Percentiles rank a stretch among this genome's conserved stretches.
phyloP scores from a whole-genome alignment of 225 moss, liverwort and hornwort genomes.

The Physcomitrellopsis africana region DNA sequence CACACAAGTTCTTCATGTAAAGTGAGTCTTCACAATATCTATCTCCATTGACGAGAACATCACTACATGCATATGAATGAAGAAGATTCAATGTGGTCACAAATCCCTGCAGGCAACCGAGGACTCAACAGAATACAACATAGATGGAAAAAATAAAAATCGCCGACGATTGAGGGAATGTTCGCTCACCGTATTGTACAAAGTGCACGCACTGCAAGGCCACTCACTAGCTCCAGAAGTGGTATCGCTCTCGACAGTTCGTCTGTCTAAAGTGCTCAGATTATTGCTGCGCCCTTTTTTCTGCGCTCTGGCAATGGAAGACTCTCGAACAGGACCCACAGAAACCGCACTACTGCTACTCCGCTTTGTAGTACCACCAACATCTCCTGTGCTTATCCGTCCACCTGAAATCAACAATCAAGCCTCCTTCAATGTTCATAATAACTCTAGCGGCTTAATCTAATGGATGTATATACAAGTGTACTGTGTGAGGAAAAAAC shows the following conservation, averaged over 20 bases:
- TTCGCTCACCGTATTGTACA: conserved; percentile 66
- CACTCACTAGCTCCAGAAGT: conserved; percentile 47
- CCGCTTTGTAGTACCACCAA: conserved; percentile 32
- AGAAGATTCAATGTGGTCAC: neutral
- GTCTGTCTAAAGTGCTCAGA: conserved; percentile 23
- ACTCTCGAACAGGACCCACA: conserved; percentile 48
- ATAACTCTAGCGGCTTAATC: neutral
- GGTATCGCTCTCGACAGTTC: conserved; percentile 27
- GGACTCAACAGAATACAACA: neutral
- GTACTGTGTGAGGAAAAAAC: neutral
- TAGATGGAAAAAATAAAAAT: neutral
- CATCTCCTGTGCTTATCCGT: conserved; percentile 12
- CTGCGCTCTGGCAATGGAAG: conserved; percentile 44
- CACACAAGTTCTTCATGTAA: neutral
- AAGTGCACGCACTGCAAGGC: conserved; percentile 78
- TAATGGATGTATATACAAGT: neutral
- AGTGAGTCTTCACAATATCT: neutral
- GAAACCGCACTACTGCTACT: conserved; percentile 28
- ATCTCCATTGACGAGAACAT: too few relatives aligned
- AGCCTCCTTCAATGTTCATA: conserved; percentile 4
- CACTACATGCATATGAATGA: neutral
- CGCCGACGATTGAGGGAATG: neutral
- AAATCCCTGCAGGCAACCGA: conserved; percentile 10
- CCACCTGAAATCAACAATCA: conserved; percentile 32
- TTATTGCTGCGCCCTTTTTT: conserved; percentile 45